Evolutionary conservation across 148 eudicot species (phyloP), one percentile per base, ranked within the genome.

Genomic region (Silene conica): DNA sequence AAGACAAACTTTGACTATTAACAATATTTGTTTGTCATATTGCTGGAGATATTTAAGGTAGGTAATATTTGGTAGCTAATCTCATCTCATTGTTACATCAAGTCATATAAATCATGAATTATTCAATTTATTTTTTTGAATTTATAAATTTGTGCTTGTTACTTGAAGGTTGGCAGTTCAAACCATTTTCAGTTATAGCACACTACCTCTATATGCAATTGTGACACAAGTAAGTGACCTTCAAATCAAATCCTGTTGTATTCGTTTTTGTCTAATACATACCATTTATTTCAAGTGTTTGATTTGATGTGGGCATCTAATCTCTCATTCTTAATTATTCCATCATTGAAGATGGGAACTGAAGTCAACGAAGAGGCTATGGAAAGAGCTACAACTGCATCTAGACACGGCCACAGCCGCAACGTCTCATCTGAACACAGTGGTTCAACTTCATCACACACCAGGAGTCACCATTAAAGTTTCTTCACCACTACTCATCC

Each of bases 151-250:
- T n/a, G 16, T 57, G 22, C 71, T 68, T 52, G 16, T 3, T 5
- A 19, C 46, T 64, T 28, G 45, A 71, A 86, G 86, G 81, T 81
- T 83, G 52, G 28, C 77, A 26, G 74, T 86, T 34, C 88, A 86
- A 77, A 60, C 83, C 31, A 75, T 86, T 23, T 83, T 86, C 81
- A 86, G 88, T 74, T 86, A 81, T 46, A 86, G 88, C 74, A 86
- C 88, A 18, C 73, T 83, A 19, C 86, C 88, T 16, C 86, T 86
- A 9, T 86, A 63, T 31, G 67, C 67, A 31, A 63, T 86, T 52
- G 86, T 86, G 14, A 76, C 86, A 25, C 86, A 81, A 85, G 88
- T 86, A 68, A 69, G 20, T 65, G 18, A 6, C 43, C 43, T 38
- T 31, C 34, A n/a, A n/a, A n/a, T n/a, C n/a, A n/a, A n/a, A n/a